Evolutionary conservation across 192 early-diverging fungal species (phyloP).

Genomic region (Backusella liffmaniae): DNA sequence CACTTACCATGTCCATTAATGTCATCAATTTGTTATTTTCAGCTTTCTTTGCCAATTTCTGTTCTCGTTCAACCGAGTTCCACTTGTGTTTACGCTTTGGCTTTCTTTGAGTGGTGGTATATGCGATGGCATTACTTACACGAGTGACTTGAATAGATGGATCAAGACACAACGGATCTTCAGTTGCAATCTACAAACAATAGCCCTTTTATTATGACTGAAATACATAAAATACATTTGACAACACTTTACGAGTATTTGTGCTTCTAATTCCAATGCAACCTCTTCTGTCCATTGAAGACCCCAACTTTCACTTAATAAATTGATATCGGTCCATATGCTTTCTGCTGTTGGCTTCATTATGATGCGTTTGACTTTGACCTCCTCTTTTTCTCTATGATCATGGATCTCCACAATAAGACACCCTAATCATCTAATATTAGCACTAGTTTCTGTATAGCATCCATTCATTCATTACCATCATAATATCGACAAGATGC

Average conservation of each 20-base stretch:
- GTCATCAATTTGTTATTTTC: slow-evolving; percentile 70
- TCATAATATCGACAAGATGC: slow-evolving; percentile 56
- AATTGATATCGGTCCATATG: slow-evolving; percentile 53
- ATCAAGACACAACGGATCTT: slow-evolving; percentile 67
- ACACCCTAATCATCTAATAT: slow-evolving; percentile 40
- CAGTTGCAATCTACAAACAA: slow-evolving; percentile 49
- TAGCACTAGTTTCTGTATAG: neutral
- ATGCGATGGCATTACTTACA: slow-evolving; percentile 65
- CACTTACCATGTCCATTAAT: slow-evolving; percentile 65
- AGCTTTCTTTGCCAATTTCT: slow-evolving; percentile 63
- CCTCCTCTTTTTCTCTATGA: slow-evolving; percentile 41
- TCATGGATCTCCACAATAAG: slow-evolving; percentile 70
- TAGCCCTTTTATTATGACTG: too few relatives aligned
- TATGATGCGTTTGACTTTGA: slow-evolving; percentile 38
- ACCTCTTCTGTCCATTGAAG: slow-evolving; percentile 50
- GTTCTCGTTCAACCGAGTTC: slow-evolving; percentile 70
- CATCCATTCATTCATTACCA: slow-evolving; percentile 28
- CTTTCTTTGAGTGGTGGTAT: slow-evolving; percentile 48
- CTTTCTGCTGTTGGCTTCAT: slow-evolving; percentile 49
- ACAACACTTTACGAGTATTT: slow-evolving; percentile 47
- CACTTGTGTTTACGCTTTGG: slow-evolving; percentile 64
- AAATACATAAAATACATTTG: neutral
- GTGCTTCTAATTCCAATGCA: slow-evolving; percentile 62
- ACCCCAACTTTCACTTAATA: slow-evolving; percentile 45
- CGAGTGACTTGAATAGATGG: slow-evolving; percentile 68